Base-by-base conservation (phyloP, 202 grass and related monocot genomes). In the Elaeis oleifera region DNA sequence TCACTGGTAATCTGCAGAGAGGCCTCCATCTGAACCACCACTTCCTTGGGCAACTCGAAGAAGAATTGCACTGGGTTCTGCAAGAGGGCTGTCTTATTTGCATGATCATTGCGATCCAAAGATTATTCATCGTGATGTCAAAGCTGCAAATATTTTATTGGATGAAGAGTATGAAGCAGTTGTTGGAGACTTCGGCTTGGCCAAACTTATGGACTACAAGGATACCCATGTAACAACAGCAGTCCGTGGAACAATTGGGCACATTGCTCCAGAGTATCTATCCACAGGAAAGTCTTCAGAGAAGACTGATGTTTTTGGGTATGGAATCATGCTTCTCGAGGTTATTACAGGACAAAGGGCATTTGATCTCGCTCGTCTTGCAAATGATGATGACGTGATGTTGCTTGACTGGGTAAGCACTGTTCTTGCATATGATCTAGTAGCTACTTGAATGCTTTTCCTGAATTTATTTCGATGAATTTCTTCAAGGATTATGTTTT, bases 101-200 rank as follows among this genome's bases (percentile, higher is more conserved):
- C 91, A 96, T 0, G 79, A 96, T 39, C 90, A 96, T 64, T 96
- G 90, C n/a, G 90, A 96, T 75, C 90, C 90, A 32, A 90, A 90
- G 69, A 96, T 96, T 68, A 96, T 96, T 32, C 91, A 90, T 62
- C 79, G 90, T 28, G 87, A 96, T 48, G 87, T 96, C 4, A 90
- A 90, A 76, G 87, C 81, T 3, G 87, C 90, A 31, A 96, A 96
- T 63, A 90, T 90, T 49, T 78, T 96, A 23, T 64, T 96, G 54
- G 90, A 90, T 9, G 87, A 96, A 74, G 76, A 76, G 50, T 96
- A 80, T 4, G 86, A 96, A 56, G 87, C 87, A 0, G 84, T 96
- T 0, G 87, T 96, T 18, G 90, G 90, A 17, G 87, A 90, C 70
- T 90, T 96, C 20, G 84, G 87, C 25, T 76, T 96, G 5, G 87